Percentiles rank a stretch among this genome's conserved stretches.
phyloP scores from a whole-genome alignment of 2,329 filamentous ascomycete species.

The Colletotrichum tropicale region DNA sequence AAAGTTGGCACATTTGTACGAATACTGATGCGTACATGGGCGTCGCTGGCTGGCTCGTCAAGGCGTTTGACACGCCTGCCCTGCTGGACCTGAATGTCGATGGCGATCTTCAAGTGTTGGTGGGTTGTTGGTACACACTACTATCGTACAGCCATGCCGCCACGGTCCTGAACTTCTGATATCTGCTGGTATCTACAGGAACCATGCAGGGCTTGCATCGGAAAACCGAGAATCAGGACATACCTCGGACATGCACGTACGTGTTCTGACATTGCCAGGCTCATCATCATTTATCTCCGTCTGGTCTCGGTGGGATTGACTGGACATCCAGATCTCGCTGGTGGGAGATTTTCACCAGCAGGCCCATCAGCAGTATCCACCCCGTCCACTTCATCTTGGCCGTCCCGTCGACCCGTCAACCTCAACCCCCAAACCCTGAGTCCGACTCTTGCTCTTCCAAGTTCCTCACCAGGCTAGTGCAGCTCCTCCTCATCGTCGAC shows the following conservation, averaged over 20 bases:
- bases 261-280: not conserved
- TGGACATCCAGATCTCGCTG: not conserved
- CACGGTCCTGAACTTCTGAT: not conserved
- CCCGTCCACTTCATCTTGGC: not conserved
- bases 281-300: conserved; percentile 6
- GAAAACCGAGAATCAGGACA: not conserved
- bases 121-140: not conserved
- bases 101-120: not conserved
- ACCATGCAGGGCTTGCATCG: not conserved
- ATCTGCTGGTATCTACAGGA: not conserved
- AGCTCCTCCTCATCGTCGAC: not conserved
- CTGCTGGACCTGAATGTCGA: not conserved
- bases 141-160: not conserved
- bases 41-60: not conserved
- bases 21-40: not conserved
- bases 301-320: not conserved
- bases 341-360: not conserved
- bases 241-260: not conserved
- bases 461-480: not conserved
- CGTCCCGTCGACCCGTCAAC: not conserved
- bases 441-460: not conserved
- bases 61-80: not conserved
- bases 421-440: not conserved
- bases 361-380: not conserved
- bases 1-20: not conserved